Evolutionary conservation across 2,329 filamentous ascomycete species (phyloP), one percentile per base, ranked within the genome.

Genomic region (Fusarium devonianum): DNA sequence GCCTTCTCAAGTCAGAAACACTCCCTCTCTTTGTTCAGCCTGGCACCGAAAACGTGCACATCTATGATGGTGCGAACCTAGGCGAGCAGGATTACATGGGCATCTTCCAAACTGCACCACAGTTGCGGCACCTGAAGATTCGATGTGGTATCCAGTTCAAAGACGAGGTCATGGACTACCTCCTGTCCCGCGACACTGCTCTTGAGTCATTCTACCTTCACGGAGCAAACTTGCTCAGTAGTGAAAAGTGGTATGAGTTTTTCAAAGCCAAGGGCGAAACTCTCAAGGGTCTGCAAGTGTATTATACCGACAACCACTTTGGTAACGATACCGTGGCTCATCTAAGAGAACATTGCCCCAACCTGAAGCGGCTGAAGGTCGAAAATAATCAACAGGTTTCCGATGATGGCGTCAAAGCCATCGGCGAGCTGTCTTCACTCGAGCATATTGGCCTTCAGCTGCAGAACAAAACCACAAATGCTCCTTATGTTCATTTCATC

Each of bases 91-190:
- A 97, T 65, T 92, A 88, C 58, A 81, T 89, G 36, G 83, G 86
- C 57, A 90, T 96, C 30, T 92, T 97, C 55, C 87, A 91, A 40
- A 80, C 85, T 3, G 86, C 89, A 48, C 85, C 89, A 0, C 78
- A 78, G 5, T 75, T 96, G 43, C 84, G 84, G 62, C 81, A 80
- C 32, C 78, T 97, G 47, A 88, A 91, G 58, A 75, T 96, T 9
- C 85, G 88, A 37, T 93, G 92, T 64, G 90, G 87, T n/a, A 89
- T 94, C 38, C 92, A 96, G 67, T 88, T 97, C 78, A 96, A 96
- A 71, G 89, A 97, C 64, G 78, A 79, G 28, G 88, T 92, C 30
- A 81, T 97, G 71, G 83, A 90, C 41, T 96, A 93, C 69, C 82
- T 97, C 65, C 77, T 90, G 14, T 85, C 85, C 45, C 88, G 90